Evolutionary conservation across 805 yeast genomes (phyloP).

Genomic region (Ogataea pilisensis): DNA sequence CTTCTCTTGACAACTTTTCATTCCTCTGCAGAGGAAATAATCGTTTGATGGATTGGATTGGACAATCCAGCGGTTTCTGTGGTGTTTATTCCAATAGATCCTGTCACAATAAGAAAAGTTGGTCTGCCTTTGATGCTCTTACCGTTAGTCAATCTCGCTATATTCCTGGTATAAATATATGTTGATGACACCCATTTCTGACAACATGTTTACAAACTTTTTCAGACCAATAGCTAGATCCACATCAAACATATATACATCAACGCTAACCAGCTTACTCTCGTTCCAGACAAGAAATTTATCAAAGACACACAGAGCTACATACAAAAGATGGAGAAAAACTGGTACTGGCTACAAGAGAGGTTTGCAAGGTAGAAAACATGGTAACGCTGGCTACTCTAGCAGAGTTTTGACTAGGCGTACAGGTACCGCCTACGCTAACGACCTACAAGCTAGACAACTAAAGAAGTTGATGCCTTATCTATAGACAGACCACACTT

Average conservation of each 20-base stretch:
- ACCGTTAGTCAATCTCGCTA: too few relatives aligned
- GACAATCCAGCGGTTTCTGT: too few relatives aligned
- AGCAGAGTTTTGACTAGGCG: constrained; percentile 53
- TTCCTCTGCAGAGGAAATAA: too few relatives aligned
- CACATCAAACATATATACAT: constrained; percentile 3
- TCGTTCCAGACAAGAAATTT: constrained; percentile 24
- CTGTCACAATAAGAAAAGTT: too few relatives aligned
- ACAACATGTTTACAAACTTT: constrained; percentile 9
- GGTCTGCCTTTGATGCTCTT: too few relatives aligned
- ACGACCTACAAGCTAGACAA: constrained; percentile 53
- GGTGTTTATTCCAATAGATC: too few relatives aligned
- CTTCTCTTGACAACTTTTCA: too few relatives aligned
- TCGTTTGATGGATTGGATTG: too few relatives aligned
- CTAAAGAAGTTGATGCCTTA: constrained; percentile 52
- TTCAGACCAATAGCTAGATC: constrained; percentile 15
- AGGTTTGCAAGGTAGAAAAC: constrained; percentile 82
- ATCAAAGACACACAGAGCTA: constrained; percentile 81
- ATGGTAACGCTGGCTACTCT: constrained; percentile 90
- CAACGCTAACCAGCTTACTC: constrained; percentile 3
- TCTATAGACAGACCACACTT: too few relatives aligned
- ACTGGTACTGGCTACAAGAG: constrained; percentile 66
- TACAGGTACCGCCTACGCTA: constrained; percentile 55
- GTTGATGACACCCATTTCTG: constrained; percentile 2
- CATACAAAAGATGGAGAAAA: constrained; percentile 82
- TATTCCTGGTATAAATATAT: too few relatives aligned